Evolutionary conservation across 2,329 filamentous ascomycete species (phyloP).

Genomic region (Fusarium marasasianum): DNA sequence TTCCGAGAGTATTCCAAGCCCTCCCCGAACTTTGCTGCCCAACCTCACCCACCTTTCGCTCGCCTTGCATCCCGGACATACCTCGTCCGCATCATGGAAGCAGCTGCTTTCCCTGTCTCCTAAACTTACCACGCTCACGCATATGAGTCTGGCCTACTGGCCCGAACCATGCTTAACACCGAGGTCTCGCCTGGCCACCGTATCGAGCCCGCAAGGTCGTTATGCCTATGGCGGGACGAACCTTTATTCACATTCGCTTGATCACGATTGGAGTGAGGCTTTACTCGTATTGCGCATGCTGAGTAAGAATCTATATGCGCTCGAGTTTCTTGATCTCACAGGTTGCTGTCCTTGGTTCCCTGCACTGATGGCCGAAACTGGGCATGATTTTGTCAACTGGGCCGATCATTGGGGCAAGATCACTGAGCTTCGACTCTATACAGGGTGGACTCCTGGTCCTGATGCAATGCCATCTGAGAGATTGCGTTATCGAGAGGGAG

Average conservation of each 20-base stretch:
- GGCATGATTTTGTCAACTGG: slow-evolving; percentile 64
- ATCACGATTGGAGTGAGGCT: slow-evolving; percentile 69
- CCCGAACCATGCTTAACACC: slow-evolving; percentile 67
- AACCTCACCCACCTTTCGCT: slow-evolving; percentile 70
- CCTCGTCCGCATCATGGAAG: slow-evolving; percentile 62
- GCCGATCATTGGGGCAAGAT: slow-evolving; percentile 63
- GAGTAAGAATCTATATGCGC: slow-evolving; percentile 62
- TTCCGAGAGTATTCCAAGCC: slow-evolving; percentile 45
- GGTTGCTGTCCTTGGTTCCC: slow-evolving; percentile 66
- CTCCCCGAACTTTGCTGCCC: slow-evolving; percentile 57
- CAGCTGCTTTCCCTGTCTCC: slow-evolving; percentile 64
- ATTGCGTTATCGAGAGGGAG: slow-evolving; percentile 48
- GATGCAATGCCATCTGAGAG: slow-evolving; percentile 48
- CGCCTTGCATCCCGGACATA: slow-evolving; percentile 53
- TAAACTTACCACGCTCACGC: slow-evolving; percentile 64
- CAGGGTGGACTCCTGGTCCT: slow-evolving; percentile 53
- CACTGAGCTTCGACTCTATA: slow-evolving; percentile 54
- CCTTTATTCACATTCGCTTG: slow-evolving; percentile 66
- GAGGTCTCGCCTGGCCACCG: slow-evolving; percentile 59
- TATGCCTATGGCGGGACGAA: slow-evolving; percentile 65
- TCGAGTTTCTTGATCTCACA: slow-evolving; percentile 70
- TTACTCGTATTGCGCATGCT: slow-evolving; percentile 64
- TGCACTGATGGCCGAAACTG: slow-evolving; percentile 55
- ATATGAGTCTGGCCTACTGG: slow-evolving; percentile 71
- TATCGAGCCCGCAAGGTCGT: slow-evolving; percentile 56